These are phyloP conservation scores for Alisma plantagoaquatica DNA, from an alignment of 106 monocot genomes.

Conservation along the genomic window DNA sequence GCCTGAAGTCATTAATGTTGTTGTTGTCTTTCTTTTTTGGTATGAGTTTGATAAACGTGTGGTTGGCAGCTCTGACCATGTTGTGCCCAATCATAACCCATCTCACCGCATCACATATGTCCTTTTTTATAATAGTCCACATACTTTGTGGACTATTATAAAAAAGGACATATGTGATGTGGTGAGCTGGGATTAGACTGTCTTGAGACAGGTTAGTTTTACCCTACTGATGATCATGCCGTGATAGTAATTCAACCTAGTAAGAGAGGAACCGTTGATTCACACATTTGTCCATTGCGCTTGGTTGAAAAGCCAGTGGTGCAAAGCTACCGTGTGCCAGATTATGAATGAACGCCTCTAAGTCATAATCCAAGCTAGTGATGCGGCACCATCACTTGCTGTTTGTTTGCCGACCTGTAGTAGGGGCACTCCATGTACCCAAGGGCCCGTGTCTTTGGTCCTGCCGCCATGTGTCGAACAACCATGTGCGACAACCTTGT, in stretches of 20 bases:
- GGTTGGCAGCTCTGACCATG: too few species aligned
- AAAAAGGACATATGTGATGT: too few species aligned
- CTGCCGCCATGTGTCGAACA: neutral
- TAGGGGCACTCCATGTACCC: neutral
- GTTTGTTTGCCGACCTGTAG: neutral
- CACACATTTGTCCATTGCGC: neutral
- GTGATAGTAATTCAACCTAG: neutral
- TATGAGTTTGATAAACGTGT: too few species aligned
- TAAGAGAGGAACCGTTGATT: neutral
- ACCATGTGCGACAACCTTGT: neutral
- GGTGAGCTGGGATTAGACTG: neutral
- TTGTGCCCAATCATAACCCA: too few species aligned
- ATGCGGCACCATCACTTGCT: neutral
- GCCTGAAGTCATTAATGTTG: too few species aligned
- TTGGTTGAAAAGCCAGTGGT: neutral
- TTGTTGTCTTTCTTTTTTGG: too few species aligned
- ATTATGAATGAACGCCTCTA: neutral
- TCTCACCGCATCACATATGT: too few species aligned
- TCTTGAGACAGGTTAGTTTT: neutral
- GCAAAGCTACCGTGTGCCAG: neutral
- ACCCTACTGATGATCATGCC: neutral
- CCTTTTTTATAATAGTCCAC: too few species aligned
- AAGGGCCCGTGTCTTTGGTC: neutral
- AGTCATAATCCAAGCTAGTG: neutral
- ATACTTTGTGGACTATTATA: too few species aligned